Conservation (phyloP, 1,284 basidiomycete species). For the Tilletia caries region DNA sequence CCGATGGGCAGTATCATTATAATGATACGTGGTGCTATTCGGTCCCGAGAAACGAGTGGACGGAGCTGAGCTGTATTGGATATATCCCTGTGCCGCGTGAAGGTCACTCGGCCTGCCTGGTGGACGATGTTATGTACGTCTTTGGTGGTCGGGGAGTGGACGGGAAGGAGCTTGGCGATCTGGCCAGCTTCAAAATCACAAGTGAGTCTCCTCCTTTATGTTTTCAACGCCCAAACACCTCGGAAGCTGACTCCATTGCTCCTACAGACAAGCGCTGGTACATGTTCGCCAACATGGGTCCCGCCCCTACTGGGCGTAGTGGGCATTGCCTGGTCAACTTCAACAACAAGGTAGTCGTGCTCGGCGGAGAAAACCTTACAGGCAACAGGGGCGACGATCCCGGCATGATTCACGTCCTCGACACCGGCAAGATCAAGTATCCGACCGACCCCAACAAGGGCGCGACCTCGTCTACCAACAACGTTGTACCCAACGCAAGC, state of each 20-base stretch:
- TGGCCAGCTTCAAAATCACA: constrained; percentile 88
- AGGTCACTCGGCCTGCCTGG: constrained; percentile 91
- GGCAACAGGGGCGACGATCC: constrained; percentile 71
- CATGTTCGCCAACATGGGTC: constrained; percentile 99
- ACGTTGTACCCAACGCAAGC: not conserved
- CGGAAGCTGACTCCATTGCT: constrained; percentile 54
- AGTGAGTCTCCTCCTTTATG: constrained; percentile 65
- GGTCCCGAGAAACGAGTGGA: constrained; percentile 75
- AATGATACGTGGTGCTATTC: constrained; percentile 99
- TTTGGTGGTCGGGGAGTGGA: constrained; percentile 97
- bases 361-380: constrained; percentile 88
- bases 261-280: constrained; percentile 73
- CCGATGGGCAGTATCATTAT: constrained; percentile 97
- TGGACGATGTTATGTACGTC: constrained; percentile 96
- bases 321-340: constrained; percentile 93
- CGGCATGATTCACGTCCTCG: constrained; percentile 70
- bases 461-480: constrained; percentile 16
- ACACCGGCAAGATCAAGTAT: constrained; percentile 53
- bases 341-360: constrained; percentile 81
- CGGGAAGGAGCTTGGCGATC: constrained; percentile 89
- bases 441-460: constrained; percentile 40
- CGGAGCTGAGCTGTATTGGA: constrained; percentile 91
- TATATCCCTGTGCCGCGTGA: constrained; percentile 95
- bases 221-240: constrained; percentile 12
- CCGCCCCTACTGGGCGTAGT: constrained; percentile 80